phyloP scores from a whole-genome alignment of 2,329 filamentous ascomycete species.

The Microdochium bolleyi region DNA sequence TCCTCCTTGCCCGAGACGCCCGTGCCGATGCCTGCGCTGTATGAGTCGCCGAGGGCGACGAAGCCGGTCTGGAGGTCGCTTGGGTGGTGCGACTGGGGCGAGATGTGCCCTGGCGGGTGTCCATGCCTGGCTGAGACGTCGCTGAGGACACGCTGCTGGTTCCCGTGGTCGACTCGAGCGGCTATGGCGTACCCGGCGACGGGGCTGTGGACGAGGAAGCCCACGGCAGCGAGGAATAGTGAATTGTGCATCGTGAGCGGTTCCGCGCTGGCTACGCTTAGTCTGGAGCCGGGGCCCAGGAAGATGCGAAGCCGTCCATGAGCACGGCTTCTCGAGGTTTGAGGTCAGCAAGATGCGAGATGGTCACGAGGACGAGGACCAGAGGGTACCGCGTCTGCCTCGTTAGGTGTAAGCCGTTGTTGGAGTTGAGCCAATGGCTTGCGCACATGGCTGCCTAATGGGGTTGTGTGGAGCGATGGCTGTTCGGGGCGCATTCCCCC shows the following conservation, averaged over 20 bases:
- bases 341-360: too few relatives aligned
- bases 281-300: background rate
- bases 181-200: background rate
- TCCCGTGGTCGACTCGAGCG: background rate
- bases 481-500: too few relatives aligned
- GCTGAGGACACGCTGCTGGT: background rate
- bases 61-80: conserved; percentile 21
- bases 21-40: conserved; percentile 40
- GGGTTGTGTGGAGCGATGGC: background rate
- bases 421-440: background rate
- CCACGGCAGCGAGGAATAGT: background rate
- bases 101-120: background rate
- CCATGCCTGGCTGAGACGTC: background rate
- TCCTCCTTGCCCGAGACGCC: conserved; percentile 29
- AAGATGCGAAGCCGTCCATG: background rate
- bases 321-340: background rate
- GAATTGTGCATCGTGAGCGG: background rate
- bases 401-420: too few relatives aligned
- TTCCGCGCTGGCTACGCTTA: background rate
- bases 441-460: background rate
- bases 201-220: background rate
- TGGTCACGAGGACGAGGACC: too few relatives aligned
- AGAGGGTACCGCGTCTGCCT: too few relatives aligned
- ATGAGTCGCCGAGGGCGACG: conserved; percentile 36
- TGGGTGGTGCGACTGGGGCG: background rate